Base-by-base conservation (phyloP, 2,329 filamentous ascomycete genomes). In the Calycina herbarum region DNA sequence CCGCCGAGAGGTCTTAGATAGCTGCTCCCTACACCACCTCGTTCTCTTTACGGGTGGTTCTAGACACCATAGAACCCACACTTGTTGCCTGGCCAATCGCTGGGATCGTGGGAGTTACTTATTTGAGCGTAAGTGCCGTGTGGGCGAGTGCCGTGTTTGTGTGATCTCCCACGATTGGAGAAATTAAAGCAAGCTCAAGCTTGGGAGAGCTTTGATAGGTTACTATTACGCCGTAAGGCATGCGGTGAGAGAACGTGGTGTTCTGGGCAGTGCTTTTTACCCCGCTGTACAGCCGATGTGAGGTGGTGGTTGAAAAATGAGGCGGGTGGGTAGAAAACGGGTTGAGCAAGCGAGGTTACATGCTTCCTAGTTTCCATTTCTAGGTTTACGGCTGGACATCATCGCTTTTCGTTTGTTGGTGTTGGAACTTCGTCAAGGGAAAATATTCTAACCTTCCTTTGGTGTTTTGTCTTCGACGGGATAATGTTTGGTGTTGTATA, bases 211-310 rank as follows among this genome's bases (percentile, higher is more conserved):
- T 48, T 4, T 48, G n/a, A 48, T 48, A 48, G 45, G 45, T 48
- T 20, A 11, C 33, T 35, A 35, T 35, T 11, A 35, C 33, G 10
- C 33, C 6, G 33, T 35, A 35, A 35, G 33, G 33, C 33, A 35
- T 35, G 45, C 45, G 17, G 45, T 48, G 45, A 20, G 45, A 20
- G n/a, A 20, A 20, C 5, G 10, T 24, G n/a, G 10, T 24, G n/a
- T 48, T 48, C 45, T 48, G 45, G n/a, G 42, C 42, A 48, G 42
- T 48, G 10, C 15, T 42, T 48, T 48, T 48, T 48, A 48, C 45
- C 45, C 45, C 45, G 45, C 45, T 48, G 45, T 48, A 20, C 45
- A 20, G n/a, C 45, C 17, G 33, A 35, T 35, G 45, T 20, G n/a
- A 48, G n/a, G n/a, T 48, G 45, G n/a, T 15, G 45, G n/a, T 15